phyloP scores from a whole-genome alignment of 169 alveolate genomes.

The Eimeria acervulina region DNA sequence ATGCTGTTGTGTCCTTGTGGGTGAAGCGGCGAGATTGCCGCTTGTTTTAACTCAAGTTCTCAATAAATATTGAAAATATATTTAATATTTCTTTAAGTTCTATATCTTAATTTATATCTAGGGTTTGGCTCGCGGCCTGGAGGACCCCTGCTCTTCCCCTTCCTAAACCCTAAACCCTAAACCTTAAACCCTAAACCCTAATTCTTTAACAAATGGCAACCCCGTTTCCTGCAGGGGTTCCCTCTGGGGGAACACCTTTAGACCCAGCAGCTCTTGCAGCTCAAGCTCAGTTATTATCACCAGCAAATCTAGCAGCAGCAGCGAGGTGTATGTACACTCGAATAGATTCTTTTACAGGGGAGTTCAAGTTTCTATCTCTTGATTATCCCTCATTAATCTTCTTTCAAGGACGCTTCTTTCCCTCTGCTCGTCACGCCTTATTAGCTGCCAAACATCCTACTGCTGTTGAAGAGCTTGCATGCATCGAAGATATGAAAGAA shows the following conservation, averaged over 20 bases:
- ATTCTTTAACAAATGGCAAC: constrained; percentile 38
- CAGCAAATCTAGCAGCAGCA: constrained; percentile 78
- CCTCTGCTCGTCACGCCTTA: constrained; percentile 84
- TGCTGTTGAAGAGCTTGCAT: constrained; percentile 66
- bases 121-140: no score
- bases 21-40: no score
- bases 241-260: neutral
- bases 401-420: constrained; percentile 78
- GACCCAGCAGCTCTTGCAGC: neutral
- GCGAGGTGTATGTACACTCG: constrained; percentile 84
- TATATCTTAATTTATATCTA: no score
- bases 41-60: no score
- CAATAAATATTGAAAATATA: no score
- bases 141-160: no score
- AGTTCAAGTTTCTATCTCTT: constrained; percentile 66
- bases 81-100: no score
- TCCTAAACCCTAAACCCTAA: constrained; percentile 26
- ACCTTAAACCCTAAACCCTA: constrained; percentile 56
- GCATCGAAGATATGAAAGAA: constrained; percentile 39
- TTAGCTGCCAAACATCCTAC: constrained; percentile 69
- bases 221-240: constrained; percentile 40
- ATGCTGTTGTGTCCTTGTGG: no score
- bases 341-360: constrained; percentile 84
- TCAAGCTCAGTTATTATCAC: constrained; percentile 34
- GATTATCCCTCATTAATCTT: constrained; percentile 74